Conservation (phyloP, 805 yeast species). For the Barnettozyma sucrosica region DNA sequence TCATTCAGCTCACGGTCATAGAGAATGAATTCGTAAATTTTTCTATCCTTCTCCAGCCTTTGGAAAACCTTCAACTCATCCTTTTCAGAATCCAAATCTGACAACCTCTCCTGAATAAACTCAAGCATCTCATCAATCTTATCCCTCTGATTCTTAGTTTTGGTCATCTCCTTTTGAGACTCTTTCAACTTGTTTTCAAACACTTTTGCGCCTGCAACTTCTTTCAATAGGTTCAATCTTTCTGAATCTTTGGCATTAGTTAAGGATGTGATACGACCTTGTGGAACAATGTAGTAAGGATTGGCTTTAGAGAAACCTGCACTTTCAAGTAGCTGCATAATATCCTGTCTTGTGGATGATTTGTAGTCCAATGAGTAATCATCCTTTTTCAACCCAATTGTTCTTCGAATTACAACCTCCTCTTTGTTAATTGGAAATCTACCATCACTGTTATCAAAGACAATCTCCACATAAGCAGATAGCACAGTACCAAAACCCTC, state of each 20-base stretch:
- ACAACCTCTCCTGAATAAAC: constrained; percentile 64
- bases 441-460: constrained; percentile 74
- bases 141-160: constrained; percentile 60
- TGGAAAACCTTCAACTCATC: constrained; percentile 69
- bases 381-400: constrained; percentile 90
- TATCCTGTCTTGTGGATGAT: constrained; percentile 72
- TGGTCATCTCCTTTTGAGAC: constrained; percentile 72
- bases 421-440: constrained; percentile 52
- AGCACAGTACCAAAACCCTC: constrained; percentile 87
- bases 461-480: constrained; percentile 89
- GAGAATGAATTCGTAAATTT: constrained; percentile 64
- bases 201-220: constrained; percentile 91
- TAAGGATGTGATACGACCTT: constrained; percentile 82
- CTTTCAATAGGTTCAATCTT: constrained; percentile 71
- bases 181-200: constrained; percentile 79
- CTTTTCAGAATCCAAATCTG: constrained; percentile 77
- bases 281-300: constrained; percentile 96
- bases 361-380: constrained; percentile 82
- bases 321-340: constrained; percentile 76
- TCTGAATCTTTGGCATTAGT: constrained; percentile 88
- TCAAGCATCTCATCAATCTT: constrained; percentile 69
- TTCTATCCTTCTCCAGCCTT: constrained; percentile 57
- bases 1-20: constrained; percentile 71
- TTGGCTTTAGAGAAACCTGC: constrained; percentile 89
- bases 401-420: constrained; percentile 74